These are phyloP conservation scores for Croton setiger DNA, from an alignment of 441 rosid genomes.

Conservation along the genomic window DNA sequence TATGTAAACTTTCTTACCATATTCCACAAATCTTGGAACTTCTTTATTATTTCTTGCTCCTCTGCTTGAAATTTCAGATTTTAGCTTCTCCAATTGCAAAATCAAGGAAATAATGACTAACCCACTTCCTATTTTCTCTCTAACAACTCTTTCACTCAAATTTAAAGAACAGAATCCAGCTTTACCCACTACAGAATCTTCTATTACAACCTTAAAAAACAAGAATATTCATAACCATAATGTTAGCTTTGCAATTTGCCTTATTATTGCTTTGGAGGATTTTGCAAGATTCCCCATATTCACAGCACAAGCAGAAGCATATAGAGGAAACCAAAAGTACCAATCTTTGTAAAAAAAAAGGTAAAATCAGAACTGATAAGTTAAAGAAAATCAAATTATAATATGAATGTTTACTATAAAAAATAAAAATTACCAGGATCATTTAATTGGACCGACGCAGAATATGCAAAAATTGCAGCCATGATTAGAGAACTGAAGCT, in stretches of 20 bases:
- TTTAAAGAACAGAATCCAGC: conserved; percentile 60
- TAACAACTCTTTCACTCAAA: conserved; percentile 57
- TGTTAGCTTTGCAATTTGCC: conserved; percentile 30
- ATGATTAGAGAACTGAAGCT: conserved; percentile 51
- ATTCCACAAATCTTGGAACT: conserved; percentile 27
- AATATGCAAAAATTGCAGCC: conserved; percentile 67
- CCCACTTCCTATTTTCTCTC: conserved; percentile 80
- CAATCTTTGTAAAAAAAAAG: conserved; percentile 46
- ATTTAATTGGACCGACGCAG: conserved; percentile 78
- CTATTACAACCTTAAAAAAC: conserved; percentile 53
- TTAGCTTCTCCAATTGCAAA: conserved; percentile 38
- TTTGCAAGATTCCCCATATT: conserved; percentile 40
- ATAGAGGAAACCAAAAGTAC: conserved; percentile 85
- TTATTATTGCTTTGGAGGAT: conserved; percentile 22
- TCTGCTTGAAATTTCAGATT: conserved; percentile 13
- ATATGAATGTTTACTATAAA: background rate
- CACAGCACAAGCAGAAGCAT: conserved; percentile 51
- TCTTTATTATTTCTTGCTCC: conserved; percentile 13
- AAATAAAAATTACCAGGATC: conserved; percentile 49
- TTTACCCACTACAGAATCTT: conserved; percentile 32
- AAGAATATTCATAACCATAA: conserved; percentile 40
- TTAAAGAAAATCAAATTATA: background rate
- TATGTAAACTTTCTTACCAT: conserved; percentile 33
- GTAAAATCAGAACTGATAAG: background rate
- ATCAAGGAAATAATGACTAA: conserved; percentile 62